phyloP scores from a whole-genome alignment of 495 filamentous ascomycete genomes.

The Peziza echinospora region DNA sequence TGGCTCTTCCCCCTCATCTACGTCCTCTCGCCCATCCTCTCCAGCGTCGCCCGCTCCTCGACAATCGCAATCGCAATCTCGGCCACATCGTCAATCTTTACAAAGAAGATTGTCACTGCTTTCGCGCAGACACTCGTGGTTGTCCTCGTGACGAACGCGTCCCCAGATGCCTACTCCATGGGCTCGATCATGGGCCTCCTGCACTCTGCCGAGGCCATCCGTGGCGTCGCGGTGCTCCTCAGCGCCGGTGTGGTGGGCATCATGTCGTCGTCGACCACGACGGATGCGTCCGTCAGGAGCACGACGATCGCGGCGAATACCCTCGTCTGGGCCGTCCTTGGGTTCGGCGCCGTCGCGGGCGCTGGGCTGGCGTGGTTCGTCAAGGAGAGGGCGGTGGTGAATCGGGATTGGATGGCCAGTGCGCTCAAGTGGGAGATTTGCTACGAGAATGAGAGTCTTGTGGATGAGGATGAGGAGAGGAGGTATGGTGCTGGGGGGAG shows the following conservation, averaged over 20 bases:
- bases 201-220: slow-evolving; percentile 23
- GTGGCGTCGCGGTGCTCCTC: slow-evolving; percentile 24
- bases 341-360: slow-evolving; percentile 21
- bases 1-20: slow-evolving; percentile 25
- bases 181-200: slow-evolving; percentile 28
- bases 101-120: slow-evolving; percentile 23
- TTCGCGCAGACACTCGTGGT: slow-evolving; percentile 23
- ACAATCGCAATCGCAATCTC: slow-evolving; percentile 16
- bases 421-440: slow-evolving; percentile 26
- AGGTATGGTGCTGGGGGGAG: too few relatives aligned
- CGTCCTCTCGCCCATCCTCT: slow-evolving; percentile 21
- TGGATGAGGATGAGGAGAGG: not conserved
- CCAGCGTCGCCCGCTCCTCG: slow-evolving; percentile 16
- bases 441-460: slow-evolving; percentile 20
- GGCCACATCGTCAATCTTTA: slow-evolving; percentile 21
- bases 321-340: slow-evolving; percentile 22
- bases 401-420: slow-evolving; percentile 20
- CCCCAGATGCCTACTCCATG: slow-evolving; percentile 25
- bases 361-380: slow-evolving; percentile 25
- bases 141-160: slow-evolving; percentile 25
- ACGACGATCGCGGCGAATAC: too few relatives aligned
- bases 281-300: too few relatives aligned
- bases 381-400: slow-evolving; percentile 23
- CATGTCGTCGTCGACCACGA: too few relatives aligned
- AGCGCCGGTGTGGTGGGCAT: slow-evolving; percentile 20